These are phyloP conservation scores for Carallia pectinifolia DNA, from an alignment of 345 rosid genomes.

Conservation along the genomic window DNA sequence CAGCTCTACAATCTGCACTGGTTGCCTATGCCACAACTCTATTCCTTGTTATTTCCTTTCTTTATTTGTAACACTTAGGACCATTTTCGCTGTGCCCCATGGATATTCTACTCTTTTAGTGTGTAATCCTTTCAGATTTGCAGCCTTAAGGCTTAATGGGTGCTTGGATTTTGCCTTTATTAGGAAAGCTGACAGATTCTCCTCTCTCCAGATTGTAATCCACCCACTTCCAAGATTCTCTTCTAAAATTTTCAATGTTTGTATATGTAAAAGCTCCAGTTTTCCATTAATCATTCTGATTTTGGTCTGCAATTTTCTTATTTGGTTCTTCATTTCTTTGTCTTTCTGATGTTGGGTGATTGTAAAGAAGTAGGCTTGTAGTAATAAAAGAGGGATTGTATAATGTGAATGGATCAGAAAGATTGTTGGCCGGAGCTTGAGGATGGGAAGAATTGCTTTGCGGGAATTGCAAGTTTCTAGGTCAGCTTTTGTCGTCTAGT, in stretches of 20 bases:
- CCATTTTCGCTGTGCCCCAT: neutral
- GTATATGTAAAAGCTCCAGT: constrained; percentile 1
- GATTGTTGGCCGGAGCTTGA: constrained; percentile 2
- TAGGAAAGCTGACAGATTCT: constrained; percentile 36
- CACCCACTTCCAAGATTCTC: constrained; percentile 26
- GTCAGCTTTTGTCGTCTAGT: constrained; percentile 11
- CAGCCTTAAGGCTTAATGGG: constrained; percentile 23
- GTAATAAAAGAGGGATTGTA: neutral
- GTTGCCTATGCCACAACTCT: constrained; percentile 20
- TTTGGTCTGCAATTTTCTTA: neutral
- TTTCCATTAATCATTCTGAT: neutral
- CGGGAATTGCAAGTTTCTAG: constrained; percentile 22
- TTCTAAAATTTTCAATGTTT: constrained; percentile 11
- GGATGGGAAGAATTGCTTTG: neutral
- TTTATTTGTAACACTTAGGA: constrained; percentile 12
- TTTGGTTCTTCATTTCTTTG: neutral
- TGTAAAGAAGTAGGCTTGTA: neutral
- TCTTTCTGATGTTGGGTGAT: neutral
- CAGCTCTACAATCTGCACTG: constrained; percentile 17
- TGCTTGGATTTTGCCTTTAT: constrained; percentile 21
- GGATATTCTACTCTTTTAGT: constrained; percentile 7
- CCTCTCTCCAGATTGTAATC: constrained; percentile 27
- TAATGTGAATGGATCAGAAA: constrained; percentile 18
- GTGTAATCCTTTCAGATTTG: constrained; percentile 34
- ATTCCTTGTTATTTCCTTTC: neutral